phyloP scores from a whole-genome alignment of 2,329 filamentous ascomycete genomes.

The Tolypocladium pustulatum region DNA sequence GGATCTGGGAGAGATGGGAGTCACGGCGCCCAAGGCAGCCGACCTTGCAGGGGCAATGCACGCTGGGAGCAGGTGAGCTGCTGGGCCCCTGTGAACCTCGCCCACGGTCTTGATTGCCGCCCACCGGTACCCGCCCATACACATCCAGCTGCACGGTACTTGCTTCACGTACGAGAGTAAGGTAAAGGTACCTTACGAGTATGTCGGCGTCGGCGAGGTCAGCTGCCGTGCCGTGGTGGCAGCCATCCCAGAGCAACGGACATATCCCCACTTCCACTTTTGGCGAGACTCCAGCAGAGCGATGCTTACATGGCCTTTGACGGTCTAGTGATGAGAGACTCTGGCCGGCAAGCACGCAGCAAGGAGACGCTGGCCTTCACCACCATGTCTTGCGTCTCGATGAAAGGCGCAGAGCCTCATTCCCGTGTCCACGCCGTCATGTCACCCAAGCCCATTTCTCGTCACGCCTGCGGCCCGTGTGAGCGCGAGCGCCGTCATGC shows the following conservation, averaged over 20 bases:
- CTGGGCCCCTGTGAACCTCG: neutral
- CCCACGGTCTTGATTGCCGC: neutral
- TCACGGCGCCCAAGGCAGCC: neutral
- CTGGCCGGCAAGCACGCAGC: too few species aligned
- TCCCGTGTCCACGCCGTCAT: too few species aligned
- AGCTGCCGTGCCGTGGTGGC: neutral
- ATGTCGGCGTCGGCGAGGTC: neutral
- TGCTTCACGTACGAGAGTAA: neutral
- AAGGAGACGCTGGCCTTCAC: too few species aligned
- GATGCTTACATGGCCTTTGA: neutral
- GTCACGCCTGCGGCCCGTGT: neutral
- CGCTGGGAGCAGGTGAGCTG: neutral
- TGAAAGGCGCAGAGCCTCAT: neutral
- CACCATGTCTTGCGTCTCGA: neutral
- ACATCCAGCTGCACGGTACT: neutral
- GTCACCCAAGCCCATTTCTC: neutral
- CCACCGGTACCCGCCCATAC: neutral
- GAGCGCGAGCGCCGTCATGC: neutral
- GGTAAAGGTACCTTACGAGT: too few species aligned
- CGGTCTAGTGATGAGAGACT: too few species aligned
- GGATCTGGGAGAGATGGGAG: neutral
- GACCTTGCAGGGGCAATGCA: neutral
- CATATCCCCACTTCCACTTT: neutral
- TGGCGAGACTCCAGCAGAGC: neutral
- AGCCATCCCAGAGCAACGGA: too few species aligned